These are phyloP conservation scores for Neurospora sp. DNA, from an alignment of 495 filamentous ascomycete species.

Conservation along the genomic window DNA sequence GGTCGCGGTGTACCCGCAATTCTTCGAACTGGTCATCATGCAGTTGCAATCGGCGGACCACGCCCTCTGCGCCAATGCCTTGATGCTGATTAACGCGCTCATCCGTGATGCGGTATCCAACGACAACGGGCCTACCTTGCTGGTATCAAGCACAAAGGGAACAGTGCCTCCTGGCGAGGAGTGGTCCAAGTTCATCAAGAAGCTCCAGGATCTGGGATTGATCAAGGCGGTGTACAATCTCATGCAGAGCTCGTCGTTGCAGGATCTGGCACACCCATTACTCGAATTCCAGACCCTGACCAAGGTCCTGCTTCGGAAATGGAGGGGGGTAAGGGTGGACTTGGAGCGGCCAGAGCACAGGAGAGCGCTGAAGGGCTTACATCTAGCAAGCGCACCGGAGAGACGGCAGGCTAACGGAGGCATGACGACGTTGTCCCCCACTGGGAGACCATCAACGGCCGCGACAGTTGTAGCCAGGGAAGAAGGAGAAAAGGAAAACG, in stretches of 20 bases:
- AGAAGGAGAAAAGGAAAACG: not conserved
- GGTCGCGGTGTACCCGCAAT: slow-evolving; percentile 80
- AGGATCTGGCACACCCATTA: slow-evolving; percentile 85
- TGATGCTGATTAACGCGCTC: slow-evolving; percentile 89
- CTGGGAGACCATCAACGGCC: slow-evolving; percentile 12
- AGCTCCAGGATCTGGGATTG: slow-evolving; percentile 82
- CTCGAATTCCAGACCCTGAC: slow-evolving; percentile 90
- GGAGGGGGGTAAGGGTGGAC: slow-evolving; percentile 77
- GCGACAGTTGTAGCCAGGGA: not conserved
- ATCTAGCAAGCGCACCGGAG: slow-evolving; percentile 71
- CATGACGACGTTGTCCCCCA: slow-evolving; percentile 1
- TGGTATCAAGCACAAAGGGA: slow-evolving; percentile 26
- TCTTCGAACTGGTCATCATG: slow-evolving; percentile 86
- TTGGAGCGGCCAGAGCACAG: slow-evolving; percentile 82
- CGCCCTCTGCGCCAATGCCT: slow-evolving; percentile 87
- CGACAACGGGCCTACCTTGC: slow-evolving; percentile 32
- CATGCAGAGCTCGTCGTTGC: slow-evolving; percentile 89
- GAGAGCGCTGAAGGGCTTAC: slow-evolving; percentile 70
- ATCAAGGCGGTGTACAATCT: slow-evolving; percentile 84
- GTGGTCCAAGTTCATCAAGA: slow-evolving; percentile 93
- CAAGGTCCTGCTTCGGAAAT: slow-evolving; percentile 82
- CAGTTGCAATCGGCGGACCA: slow-evolving; percentile 89
- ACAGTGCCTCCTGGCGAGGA: slow-evolving; percentile 46
- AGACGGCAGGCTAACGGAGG: slow-evolving; percentile 29
- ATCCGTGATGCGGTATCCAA: slow-evolving; percentile 89